Percentiles rank a stretch among this genome's conserved stretches.
Conservation (phyloP, 768 basidiomycete genomes). For the Crucibulum laeve region DNA sequence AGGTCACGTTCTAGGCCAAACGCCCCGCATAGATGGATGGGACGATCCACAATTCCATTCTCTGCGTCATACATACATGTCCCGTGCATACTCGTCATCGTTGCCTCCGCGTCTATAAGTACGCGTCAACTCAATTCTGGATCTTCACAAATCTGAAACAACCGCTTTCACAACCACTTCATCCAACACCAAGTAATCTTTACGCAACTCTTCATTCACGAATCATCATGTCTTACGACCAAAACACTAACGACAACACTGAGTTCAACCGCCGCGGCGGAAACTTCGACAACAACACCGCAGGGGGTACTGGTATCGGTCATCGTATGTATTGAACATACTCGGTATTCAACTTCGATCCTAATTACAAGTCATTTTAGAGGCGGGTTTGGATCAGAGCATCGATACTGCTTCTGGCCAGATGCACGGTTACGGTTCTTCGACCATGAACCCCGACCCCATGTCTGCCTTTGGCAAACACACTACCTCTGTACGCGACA, state of each 20-base stretch:
- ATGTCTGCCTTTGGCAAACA: not conserved
- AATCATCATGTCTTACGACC: not conserved
- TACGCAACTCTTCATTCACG: no score
- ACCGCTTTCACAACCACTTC: not conserved
- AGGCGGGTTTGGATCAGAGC: not conserved
- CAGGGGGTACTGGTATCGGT: not conserved
- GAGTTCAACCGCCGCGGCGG: not conserved
- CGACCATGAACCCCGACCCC: not conserved
- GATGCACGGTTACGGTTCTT: not conserved
- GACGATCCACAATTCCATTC: no score
- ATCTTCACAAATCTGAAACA: no score
- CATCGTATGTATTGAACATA: no score
- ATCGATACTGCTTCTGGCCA: not conserved
- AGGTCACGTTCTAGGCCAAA: no score
- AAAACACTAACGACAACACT: not conserved
- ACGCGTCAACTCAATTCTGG: no score
- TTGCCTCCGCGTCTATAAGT: no score
- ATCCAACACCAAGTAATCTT: not conserved
- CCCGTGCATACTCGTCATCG: not conserved
- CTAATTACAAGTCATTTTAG: not conserved
- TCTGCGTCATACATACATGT: no score
- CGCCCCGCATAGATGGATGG: no score
- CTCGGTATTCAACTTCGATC: no score
- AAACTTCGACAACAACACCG: not conserved
- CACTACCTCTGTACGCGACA: not conserved